Evolutionary conservation across 2,329 filamentous ascomycete genomes (phyloP), one percentile per base, ranked within the genome.

Genomic region (Beauveria sp.): DNA sequence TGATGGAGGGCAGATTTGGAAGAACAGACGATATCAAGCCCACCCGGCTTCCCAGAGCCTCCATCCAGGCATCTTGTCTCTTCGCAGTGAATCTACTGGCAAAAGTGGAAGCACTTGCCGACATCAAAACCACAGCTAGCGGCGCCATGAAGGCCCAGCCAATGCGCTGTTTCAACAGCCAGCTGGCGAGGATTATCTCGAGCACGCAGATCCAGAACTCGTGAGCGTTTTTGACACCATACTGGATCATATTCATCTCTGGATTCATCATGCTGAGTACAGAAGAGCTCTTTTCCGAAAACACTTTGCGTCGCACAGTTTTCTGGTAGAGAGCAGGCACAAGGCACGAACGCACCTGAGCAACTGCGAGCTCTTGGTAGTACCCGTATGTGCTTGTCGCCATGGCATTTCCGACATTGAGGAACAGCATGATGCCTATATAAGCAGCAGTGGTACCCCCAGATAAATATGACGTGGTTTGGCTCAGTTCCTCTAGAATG

Each of bases 161-260:
- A 2, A 74, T 66, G 42, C 71, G 67, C 3, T 66, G 65, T 5
- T 70, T 66, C 9, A 75, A 60, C 24, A 75, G 60, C 68, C 70
- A 74, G 53, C 68, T 68, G 0, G 70, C 72, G 3, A 74, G 64
- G 0, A 65, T 70, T 1, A 71, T 68, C 51, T 74, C 69, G 7
- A 74, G 63, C 5, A 66, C 42, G 58, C 68, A 70, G 4, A 70
- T 69, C 73, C 73, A 74, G 20, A 72, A 69, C 40, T 74, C 72
- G 62, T 74, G 73, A 0, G 72, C 26, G 18, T 8, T 51, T 6
- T 46, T 51, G 16, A 38, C 5, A 10, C 57, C 57, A 6, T 34
- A 51, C 38, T 59, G 57, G n/a, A 59, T 45, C 46, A 59, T 18
- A 40, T 59, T 53, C 46, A 59, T 51, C 38, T 59, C 57, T 14